Percentiles rank a stretch among this genome's conserved stretches.
phyloP scores from a whole-genome alignment of 306 rosid genomes.

The Rubus idaeus region DNA sequence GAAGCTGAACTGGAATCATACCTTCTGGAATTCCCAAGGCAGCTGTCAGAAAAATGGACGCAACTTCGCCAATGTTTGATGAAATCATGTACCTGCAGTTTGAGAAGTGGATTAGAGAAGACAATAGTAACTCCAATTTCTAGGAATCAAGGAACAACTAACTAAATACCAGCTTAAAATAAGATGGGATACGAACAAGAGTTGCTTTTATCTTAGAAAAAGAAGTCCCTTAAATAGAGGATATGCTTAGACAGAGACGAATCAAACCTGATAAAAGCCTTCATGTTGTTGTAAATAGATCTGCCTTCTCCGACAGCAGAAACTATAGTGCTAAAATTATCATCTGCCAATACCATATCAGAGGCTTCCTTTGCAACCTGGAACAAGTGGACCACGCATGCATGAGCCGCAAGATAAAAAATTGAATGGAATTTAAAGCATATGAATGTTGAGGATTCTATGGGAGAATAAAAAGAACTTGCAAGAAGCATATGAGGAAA shows the following conservation, averaged over 20 bases:
- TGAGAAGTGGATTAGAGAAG: neutral
- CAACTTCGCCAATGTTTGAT: constrained; percentile 88
- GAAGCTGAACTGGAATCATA: constrained; percentile 94
- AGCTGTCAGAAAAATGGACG: constrained; percentile 80
- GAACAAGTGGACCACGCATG: neutral
- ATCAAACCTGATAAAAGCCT: constrained; percentile 87
- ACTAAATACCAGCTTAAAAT: neutral
- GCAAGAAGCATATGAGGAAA: neutral
- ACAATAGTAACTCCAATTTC: neutral
- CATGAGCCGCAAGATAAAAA: neutral
- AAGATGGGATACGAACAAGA: neutral
- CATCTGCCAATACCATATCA: constrained; percentile 96
- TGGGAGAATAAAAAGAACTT: neutral
- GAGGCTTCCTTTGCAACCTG: constrained; percentile 99
- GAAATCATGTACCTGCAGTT: constrained; percentile 79
- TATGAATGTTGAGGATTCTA: neutral
- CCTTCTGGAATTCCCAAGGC: constrained; percentile 97
- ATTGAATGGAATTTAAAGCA: neutral
- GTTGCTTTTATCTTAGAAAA: neutral
- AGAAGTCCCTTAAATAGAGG: neutral
- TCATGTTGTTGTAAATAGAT: constrained; percentile 90
- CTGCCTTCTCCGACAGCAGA: constrained; percentile 97
- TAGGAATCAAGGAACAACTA: neutral
- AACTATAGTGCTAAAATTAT: constrained; percentile 89
- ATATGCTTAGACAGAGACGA: neutral